Evolutionary conservation across 2,329 filamentous ascomycete species (phyloP).

Genomic region (Coniella lustricola): DNA sequence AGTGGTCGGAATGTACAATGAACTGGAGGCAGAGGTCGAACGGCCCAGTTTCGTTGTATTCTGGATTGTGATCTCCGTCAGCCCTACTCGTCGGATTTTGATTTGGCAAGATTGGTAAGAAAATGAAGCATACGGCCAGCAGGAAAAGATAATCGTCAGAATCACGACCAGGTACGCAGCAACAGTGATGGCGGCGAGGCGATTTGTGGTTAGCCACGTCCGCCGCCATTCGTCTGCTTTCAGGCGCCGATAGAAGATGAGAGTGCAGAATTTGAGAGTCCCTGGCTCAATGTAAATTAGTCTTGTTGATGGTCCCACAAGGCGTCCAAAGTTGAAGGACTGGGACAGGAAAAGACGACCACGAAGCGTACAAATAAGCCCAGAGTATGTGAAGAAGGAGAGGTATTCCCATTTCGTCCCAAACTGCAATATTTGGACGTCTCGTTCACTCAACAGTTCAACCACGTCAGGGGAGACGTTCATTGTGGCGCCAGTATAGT

Average conservation of each 20-base stretch:
- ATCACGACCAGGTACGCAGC: conserved; percentile 16
- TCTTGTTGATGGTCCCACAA: no score
- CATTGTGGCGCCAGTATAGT: conserved; percentile 20
- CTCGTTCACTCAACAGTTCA: conserved; percentile 16
- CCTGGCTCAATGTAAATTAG: conserved; percentile 12
- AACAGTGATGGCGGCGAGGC: conserved; percentile 19
- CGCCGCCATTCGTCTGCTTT: conserved; percentile 18
- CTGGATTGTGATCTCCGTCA: not conserved
- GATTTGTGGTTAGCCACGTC: conserved; percentile 10
- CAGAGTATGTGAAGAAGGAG: conserved; percentile 23
- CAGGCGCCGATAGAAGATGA: conserved; percentile 24
- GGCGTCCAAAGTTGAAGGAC: not conserved
- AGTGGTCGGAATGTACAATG: conserved; percentile 9
- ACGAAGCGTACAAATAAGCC: conserved; percentile 20
- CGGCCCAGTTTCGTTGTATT: conserved; percentile 20
- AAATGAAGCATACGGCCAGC: not conserved
- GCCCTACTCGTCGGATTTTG: no score
- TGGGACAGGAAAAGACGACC: no score
- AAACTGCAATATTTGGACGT: conserved; percentile 18
- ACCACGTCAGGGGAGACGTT: conserved; percentile 18
- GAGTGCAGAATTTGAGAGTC: conserved; percentile 22
- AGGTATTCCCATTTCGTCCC: conserved; percentile 21
- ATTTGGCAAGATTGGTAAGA: no score
- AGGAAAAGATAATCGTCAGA: conserved; percentile 5
- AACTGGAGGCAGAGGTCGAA: conserved; percentile 18